Base-by-base conservation (phyloP, 192 early-diverging fungal species). In the Coemansia sp. region DNA sequence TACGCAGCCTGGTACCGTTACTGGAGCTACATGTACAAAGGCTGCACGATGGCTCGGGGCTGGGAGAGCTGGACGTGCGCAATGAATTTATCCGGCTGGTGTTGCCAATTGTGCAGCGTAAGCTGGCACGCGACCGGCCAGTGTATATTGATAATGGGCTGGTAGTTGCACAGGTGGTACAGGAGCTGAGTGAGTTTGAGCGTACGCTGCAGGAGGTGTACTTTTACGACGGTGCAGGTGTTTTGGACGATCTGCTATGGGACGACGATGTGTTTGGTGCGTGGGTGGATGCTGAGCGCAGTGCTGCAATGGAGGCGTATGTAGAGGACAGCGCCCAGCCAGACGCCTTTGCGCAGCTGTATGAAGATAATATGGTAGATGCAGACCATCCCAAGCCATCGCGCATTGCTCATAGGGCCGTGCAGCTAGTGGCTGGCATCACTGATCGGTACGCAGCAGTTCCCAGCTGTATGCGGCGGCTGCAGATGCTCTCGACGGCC, bases 221-320 rank as follows among this genome's bases (percentile, higher is more conserved):
- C 58, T 76, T 74, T 17, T 78, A 50, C 32, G 69, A 78, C 5
- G 75, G 69, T 1, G 43, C 60, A 11, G 60, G 65, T 18, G 49
- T 66, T 3, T 76, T 83, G 17, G 72, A 81, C 9, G 58, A 75
- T 3, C 81, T 87, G n/a, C 69, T 86, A 23, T 59, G 68, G 26
- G 83, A 87, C 12, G 38, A 49, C 11, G 79, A 64, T 15, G 71
- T 82, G 64, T 87, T 87, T 63, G 77, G 79, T 5, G 79, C 84
- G 6, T 91, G 89, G 89, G 65, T 91, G 20, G 71, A 81, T 37
- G 79, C 82, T 3, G 89, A 89, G 53, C 85, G 83, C 34, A 65
- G 78, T 11, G 83, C 67, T 57, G 79, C 84, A 7, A 79, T 81
- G 11, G 71, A 73, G 6, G 79, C 84, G 37, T 89, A 86, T 57